A percentile compares a stretch with the other conserved stretches of the same genome.
These are phyloP conservation scores for Pogostemon cablin DNA, from an alignment of 257 asterid species.

Conservation along the genomic window DNA sequence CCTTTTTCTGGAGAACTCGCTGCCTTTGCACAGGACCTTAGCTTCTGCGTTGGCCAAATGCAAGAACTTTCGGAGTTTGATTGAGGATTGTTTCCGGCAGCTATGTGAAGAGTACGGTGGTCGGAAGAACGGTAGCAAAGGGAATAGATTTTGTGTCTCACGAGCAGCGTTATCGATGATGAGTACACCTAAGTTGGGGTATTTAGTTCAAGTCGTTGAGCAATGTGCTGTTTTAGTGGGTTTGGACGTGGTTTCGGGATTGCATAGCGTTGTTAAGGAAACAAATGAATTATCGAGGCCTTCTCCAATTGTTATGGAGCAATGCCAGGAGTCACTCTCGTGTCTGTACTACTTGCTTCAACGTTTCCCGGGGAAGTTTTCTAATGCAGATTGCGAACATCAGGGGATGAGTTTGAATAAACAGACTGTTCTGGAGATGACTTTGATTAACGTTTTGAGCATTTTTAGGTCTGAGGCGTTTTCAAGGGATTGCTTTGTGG, in stretches of 20 bases:
- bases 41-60: conserved; percentile 73
- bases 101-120: conserved; percentile 78
- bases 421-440: conserved; percentile 50
- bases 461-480: conserved; percentile 69
- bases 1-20: conserved; percentile 77
- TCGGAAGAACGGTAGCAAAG: conserved; percentile 43
- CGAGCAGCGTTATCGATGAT: conserved; percentile 88
- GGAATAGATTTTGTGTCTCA: conserved; percentile 79
- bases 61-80: conserved; percentile 48
- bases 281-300: conserved; percentile 68
- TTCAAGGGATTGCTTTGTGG: conserved; percentile 93
- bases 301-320: conserved; percentile 92
- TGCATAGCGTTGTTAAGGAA: conserved; percentile 59
- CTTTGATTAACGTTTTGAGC: conserved; percentile 51
- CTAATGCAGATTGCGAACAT: conserved; percentile 18
- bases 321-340: conserved; percentile 95
- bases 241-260: conserved; percentile 73
- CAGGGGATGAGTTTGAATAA: conserved; percentile 28
- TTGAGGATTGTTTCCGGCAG: conserved; percentile 57
- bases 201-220: conserved; percentile 75
- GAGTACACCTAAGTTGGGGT: conserved; percentile 89
- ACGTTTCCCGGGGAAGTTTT: conserved; percentile 71
- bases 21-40: conserved; percentile 79
- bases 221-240: conserved; percentile 75
- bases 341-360: conserved; percentile 91